A percentile compares a stretch with the other conserved stretches of the same genome.
These are phyloP conservation scores for Ascoidea rubescens DNA, from an alignment of 805 yeast species.

Conservation along the genomic window DNA sequence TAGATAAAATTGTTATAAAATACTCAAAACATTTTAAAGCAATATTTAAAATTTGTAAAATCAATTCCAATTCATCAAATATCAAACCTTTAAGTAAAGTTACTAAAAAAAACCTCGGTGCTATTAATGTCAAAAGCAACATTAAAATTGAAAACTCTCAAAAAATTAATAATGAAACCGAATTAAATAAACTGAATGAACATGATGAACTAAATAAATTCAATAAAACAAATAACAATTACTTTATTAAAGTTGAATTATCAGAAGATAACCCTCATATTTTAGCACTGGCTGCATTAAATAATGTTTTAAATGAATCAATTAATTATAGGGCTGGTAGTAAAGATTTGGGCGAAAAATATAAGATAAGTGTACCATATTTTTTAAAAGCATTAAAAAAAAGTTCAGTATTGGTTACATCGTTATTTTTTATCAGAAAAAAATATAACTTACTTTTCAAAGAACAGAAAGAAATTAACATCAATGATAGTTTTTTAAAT, in stretches of 20 bases:
- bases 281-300: background rate
- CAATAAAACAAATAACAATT: no score
- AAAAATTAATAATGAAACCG: no score
- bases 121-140: background rate
- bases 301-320: background rate
- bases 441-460: no score
- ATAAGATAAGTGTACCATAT: background rate
- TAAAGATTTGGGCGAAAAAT: background rate
- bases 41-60: no score
- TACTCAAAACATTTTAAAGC: background rate
- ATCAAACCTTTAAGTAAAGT: background rate
- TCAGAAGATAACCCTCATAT: background rate
- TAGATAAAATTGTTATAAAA: background rate
- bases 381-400: background rate
- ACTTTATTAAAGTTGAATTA: background rate
- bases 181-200: no score
- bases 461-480: background rate
- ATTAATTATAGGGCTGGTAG: background rate
- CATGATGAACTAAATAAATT: background rate
- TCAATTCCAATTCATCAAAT: no score
- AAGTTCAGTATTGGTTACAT: background rate
- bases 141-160: background rate
- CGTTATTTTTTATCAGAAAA: no score
- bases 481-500: no score
- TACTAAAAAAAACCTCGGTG: no score